Base-by-base conservation (phyloP, 805 yeast genomes). In the Candida stauntonica region DNA sequence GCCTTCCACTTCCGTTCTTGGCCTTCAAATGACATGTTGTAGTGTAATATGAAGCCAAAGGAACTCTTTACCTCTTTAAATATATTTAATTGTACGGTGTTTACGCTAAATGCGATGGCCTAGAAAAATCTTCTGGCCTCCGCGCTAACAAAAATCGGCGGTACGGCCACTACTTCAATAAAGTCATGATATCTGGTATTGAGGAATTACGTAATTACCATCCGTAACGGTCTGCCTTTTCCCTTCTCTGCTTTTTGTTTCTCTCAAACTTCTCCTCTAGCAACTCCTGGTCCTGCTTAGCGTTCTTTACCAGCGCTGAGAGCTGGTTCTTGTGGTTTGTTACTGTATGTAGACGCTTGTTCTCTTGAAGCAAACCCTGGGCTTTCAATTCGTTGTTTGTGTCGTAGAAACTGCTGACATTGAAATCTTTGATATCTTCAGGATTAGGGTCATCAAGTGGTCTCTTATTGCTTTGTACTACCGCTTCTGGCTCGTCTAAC, bases 241-340 rank as follows among this genome's bases (percentile, higher is more conserved):
- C 59, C 36, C 42, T 55, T 17, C 49, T 49, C 2, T 34, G 23
- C 27, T 38, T 47, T 34, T 56, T 54, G 24, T 44, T 51, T 4
- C 45, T 38, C 27, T 54, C 55, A 17, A 50, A 45, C 29, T 44
- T 46, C 34, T 52, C 56, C n/a, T 46, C 36, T 4, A 56, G 35
- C 2, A 56, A 18, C 6, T 51, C 59, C 18, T 48, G 38, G 16
- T 56, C 50, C 34, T 43, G 44, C 15, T 47, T 15, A 1, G 60
- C 60, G 41, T 56, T 56, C 33, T 53, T 54, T 31, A 56, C 45
- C 24, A 56, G 38, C 2, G 60, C 47, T 4, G 49, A 44, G 30
- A 56, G 39, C 35, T 56, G 60, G 33, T 56, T 56, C 36, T 44
- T 51, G 8, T 32, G 33, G 31, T 56, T 48, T 1, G 53, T 39